Evolutionary conservation across 2,329 filamentous ascomycete genomes (phyloP), one percentile per base, ranked within the genome.

Genomic region (Fusarium tuaranense): DNA sequence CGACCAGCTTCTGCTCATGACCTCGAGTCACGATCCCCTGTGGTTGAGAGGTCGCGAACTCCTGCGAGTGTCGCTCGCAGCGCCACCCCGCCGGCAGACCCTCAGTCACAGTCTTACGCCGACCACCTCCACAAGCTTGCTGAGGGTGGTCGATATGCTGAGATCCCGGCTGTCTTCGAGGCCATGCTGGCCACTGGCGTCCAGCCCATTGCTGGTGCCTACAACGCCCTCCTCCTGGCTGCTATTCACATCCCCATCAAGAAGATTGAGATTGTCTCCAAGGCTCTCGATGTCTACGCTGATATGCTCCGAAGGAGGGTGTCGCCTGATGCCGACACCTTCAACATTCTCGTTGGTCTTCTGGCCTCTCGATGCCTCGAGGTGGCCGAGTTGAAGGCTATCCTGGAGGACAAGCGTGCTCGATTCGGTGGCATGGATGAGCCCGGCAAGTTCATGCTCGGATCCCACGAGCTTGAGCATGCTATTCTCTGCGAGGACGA

Each of bases 251-350:
- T 98, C 20, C 94, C 95, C 9, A 87, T 88, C 27, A 92, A 94
- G 82, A 93, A 92, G 83, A 93, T 93, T 64, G 93, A 97, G 84
- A 91, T 97, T 63, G 94, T 97, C 16, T 93, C 95, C 71, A 97
- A 97, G 86, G 95, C 95, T 7, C 88, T 98, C 63, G 95, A 98
- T 85, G 94, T 99, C 63, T 99, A 98, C 83, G 93, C 95, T 18
- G 95, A 98, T 81, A 98, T 99, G 97, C 91, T 98, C 77, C 92
- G 93, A 75, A 93, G 95, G 74, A 93, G 92, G 77, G 92, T 98
- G 27, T 86, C 89, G 22, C 95, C 96, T 9, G 93, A 98, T 81
- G 91, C 92, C 64, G 90, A 93, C 67, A 98, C 96, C 0, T 98
- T 97, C 84, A 92, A 95, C 80, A 95, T 95, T 38, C 87, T 99